These are phyloP conservation scores for Lactarius sp. DNA, from an alignment of 768 basidiomycete species.

Conservation along the genomic window DNA sequence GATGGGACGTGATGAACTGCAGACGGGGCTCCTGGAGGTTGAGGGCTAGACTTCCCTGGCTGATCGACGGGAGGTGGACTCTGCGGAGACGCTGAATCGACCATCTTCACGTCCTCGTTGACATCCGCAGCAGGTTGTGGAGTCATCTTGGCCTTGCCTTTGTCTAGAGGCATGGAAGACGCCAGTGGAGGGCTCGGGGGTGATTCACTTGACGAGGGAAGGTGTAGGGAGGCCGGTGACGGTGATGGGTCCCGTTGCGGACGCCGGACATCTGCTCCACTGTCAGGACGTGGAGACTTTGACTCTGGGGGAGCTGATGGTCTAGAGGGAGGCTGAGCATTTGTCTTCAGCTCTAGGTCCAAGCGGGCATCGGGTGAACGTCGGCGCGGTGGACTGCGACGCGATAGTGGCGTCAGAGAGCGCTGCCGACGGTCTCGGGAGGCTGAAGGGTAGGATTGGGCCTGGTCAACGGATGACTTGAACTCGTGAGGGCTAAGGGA, in stretches of 20 bases:
- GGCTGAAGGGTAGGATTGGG: neutral
- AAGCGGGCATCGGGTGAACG: conserved; percentile 17
- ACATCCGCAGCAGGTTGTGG: neutral
- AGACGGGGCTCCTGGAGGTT: conserved; percentile 3
- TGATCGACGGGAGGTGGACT: conserved; percentile 15
- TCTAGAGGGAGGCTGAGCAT: neutral
- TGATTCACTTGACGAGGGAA: neutral
- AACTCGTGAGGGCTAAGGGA: neutral
- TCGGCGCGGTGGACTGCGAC: conserved; percentile 12
- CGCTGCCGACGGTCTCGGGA: conserved; percentile 18
- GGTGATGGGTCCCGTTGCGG: conserved; percentile 8
- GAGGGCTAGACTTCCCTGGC: conserved; percentile 14
- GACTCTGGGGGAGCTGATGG: conserved; percentile 7
- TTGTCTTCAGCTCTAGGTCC: neutral
- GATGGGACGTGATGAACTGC: neutral
- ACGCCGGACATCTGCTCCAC: neutral
- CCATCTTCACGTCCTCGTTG: conserved; percentile 21
- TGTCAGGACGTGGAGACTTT: conserved; percentile 2
- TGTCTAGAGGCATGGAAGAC: conserved; percentile 8
- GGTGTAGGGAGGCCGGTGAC: conserved; percentile 13
- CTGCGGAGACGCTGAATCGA: conserved; percentile 5
- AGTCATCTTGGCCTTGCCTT: conserved; percentile 20
- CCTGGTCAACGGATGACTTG: neutral
- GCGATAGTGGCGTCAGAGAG: conserved; percentile 16
- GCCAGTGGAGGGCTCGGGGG: neutral